Base-by-base conservation (phyloP, 73 alveolate genomes). In the Paramecium tetraurelia region DNA sequence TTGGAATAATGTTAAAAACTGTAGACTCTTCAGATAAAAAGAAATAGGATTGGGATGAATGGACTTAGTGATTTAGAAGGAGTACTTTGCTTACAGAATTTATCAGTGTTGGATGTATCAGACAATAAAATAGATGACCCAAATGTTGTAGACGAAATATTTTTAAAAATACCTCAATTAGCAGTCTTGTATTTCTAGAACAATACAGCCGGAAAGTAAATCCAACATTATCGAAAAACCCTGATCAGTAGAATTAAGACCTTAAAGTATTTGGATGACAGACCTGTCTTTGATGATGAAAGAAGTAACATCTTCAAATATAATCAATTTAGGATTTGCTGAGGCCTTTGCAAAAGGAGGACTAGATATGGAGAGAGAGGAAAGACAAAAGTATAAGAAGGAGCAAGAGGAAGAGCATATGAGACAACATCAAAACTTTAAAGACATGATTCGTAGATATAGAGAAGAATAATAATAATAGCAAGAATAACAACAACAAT, bases 301-400 rank as follows among this genome's bases (percentile, higher is more conserved):
- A 96, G 96, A 93, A 83, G 95, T 77, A 85, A 3, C 1, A 18
- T 18, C 5, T 53, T 2, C 7, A 29, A 0, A 20, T 3, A 38
- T 33, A 10, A 48, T 0, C 57, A 0, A 40, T 40, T 44, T 27
- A 80, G 90, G 99, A 93, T 97, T 93, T 77, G 99, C 99, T 7
- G 96, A 97, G 72, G 99, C 99, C 1, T 98, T 96, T 87, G 96
- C 97, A 10, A 93, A 93, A 71, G 99, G 99, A 40, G 99, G 99
- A 27, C 57, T 97, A 21, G 99, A 97, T 57, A 98, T 93, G 63
- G 99, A 98, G 86, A 93, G 97, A 75, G 97, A 95, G 75, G 99
- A 98, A 94, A 93, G 99, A 69, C 96, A 97, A 76, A 94, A 69
- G 83, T 93, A 89, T 69, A 96, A 97, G 86, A 93, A 97, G 92